Base-by-base conservation (phyloP, 805 yeast species). In the Metschnikowia matae region DNA sequence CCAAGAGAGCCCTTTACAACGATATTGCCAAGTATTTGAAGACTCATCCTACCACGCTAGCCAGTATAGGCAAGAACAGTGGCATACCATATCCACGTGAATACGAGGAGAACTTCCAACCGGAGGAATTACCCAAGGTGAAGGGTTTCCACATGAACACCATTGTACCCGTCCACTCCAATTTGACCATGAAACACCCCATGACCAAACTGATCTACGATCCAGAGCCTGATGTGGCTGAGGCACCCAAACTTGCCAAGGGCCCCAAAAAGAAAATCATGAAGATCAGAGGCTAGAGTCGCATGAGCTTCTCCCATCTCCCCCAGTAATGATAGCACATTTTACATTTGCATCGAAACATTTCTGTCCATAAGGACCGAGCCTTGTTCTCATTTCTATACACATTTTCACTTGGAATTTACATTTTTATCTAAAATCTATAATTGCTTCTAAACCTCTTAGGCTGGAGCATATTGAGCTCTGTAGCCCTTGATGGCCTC, bases 111-210 rank as follows among this genome's bases (percentile, higher is more conserved):
- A 77, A 73, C 11, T 79, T 80, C 57, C 75, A 73, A 55, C 81
- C 87, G 11, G 73, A 77, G 58, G 74, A 79, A 67, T 66, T 85
- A 61, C 96, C 96, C 10, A 74, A 70, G 50, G 96, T 95, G n/a
- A 81, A 82, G 58, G 96, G 96, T 11, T 86, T 87, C 75, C 81
- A 77, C 60, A 86, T 91, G 88, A 89, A 87, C 66, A 80, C 84
- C 2, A 83, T 92, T 41, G 89, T 91, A 13, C 99, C 99, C n/a
- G 75, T 89, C 31, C 89, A 85, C 61, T 85, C 95, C 48, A 82
- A 85, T 17, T 82, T 85, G 41, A 77, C 91, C 40, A 78, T 88
- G 75, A 91, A 87, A 31, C 89, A 87, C 60, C 97, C 97, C 46
- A 83, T 84, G 77, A 83, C 90, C 1, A 89, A 83, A 54, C 68